A percentile compares a stretch with the other conserved stretches of the same genome.
These are phyloP conservation scores for Pholiota conissans DNA, from an alignment of 768 basidiomycete genomes.

Conservation along the genomic window DNA sequence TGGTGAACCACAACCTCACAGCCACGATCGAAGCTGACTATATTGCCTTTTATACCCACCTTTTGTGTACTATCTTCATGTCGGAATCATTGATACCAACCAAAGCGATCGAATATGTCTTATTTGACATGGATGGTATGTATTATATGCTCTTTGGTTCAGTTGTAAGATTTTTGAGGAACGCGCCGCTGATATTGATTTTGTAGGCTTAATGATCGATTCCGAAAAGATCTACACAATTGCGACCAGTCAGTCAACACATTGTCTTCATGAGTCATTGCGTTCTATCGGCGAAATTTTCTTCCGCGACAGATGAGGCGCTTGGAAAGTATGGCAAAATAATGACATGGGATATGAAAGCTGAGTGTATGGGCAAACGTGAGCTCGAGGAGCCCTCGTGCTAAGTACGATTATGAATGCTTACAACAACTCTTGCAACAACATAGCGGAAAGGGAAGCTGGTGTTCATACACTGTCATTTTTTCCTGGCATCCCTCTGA, in stretches of 20 bases:
- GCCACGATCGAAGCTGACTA: neutral
- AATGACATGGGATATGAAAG: conserved; percentile 90
- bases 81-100: neutral
- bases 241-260: conserved; percentile 63
- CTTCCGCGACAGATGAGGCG: conserved; percentile 55
- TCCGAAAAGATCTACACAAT: conserved; percentile 76
- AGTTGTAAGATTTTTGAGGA: no score
- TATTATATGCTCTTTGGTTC: neutral
- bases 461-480: conserved; percentile 70
- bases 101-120: conserved; percentile 53
- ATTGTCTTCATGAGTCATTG: conserved; percentile 1
- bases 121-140: conserved; percentile 76
- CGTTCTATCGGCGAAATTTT: neutral
- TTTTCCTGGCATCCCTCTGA: conserved; percentile 73
- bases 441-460: conserved; percentile 62
- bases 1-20: no score
- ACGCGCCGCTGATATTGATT: conserved; percentile 1
- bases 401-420: no score
- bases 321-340: conserved; percentile 68
- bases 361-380: conserved; percentile 90
- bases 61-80: neutral
- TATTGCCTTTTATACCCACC: no score
- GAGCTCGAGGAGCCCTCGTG: no score
- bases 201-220: conserved; percentile 73
- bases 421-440: no score